Conservation (phyloP, 2,329 filamentous ascomycete genomes). For the Cladophialophora chaetospira region DNA sequence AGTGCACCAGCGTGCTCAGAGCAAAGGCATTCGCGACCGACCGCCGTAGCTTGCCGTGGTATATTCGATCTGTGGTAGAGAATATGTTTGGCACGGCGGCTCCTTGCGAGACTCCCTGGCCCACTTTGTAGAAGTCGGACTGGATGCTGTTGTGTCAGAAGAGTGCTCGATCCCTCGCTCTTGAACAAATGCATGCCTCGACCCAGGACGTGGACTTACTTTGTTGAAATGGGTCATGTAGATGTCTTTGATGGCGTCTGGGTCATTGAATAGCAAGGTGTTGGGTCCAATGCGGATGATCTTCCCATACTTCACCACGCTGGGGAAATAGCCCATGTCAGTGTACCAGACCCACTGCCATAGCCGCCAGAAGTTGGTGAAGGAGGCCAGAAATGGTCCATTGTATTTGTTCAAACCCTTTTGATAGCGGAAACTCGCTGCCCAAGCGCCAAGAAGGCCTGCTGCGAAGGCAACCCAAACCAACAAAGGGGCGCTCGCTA, state of each 20-base stretch:
- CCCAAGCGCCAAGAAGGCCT: conserved; percentile 3
- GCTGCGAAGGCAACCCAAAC: not conserved
- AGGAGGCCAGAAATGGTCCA: conserved; percentile 16
- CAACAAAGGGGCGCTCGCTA: not conserved
- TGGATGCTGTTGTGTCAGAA: not conserved
- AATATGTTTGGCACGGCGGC: conserved; percentile 19
- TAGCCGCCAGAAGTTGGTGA: conserved; percentile 19
- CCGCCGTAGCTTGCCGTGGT: conserved; percentile 21
- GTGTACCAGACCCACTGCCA: conserved; percentile 12
- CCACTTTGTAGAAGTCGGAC: conserved; percentile 19
- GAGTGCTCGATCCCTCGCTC: not conserved
- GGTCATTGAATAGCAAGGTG: conserved; percentile 68
- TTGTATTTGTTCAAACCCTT: conserved; percentile 21
- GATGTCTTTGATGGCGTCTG: conserved; percentile 59
- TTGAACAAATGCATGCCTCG: no score
- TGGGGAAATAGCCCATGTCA: conserved; percentile 5
- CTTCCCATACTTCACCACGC: conserved; percentile 51
- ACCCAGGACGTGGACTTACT: no score
- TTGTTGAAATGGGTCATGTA: conserved; percentile 48
- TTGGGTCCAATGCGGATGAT: conserved; percentile 65
- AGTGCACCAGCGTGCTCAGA: conserved; percentile 30
- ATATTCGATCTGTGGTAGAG: conserved; percentile 15
- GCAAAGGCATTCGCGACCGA: conserved; percentile 27
- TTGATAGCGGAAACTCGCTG: conserved; percentile 11
- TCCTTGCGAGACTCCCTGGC: conserved; percentile 12